Evolutionary conservation across 768 basidiomycete genomes (phyloP).

Genomic region (Hygrophorus pudorinus): DNA sequence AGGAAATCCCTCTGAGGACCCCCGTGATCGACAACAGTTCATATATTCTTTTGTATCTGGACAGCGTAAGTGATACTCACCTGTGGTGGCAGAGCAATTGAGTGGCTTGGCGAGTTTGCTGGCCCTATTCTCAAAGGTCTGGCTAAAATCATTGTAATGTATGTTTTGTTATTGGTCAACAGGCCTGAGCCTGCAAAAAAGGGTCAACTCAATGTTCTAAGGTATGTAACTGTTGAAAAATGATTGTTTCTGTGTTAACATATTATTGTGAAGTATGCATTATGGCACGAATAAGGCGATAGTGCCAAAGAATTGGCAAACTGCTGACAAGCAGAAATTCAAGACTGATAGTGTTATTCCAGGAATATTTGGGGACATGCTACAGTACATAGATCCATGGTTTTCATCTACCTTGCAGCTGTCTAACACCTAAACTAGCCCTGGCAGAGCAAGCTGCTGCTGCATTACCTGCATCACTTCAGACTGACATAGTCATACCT

Average conservation of each 20-base stretch:
- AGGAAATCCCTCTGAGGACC: not conserved
- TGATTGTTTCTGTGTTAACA: not conserved
- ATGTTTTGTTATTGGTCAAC: constrained; percentile 5
- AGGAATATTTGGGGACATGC: constrained; percentile 4
- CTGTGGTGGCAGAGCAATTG: not conserved
- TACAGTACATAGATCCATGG: constrained; percentile 3
- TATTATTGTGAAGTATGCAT: constrained; percentile 3
- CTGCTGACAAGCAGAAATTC: not conserved
- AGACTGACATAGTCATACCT: too few species aligned
- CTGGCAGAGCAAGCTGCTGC: not conserved
- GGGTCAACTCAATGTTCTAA: constrained; percentile 5
- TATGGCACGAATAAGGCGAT: not conserved
- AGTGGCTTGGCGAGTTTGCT: not conserved
- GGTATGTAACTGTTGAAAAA: not conserved
- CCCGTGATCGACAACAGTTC: constrained; percentile 1
- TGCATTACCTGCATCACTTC: not conserved
- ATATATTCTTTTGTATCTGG: not conserved
- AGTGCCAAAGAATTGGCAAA: constrained; percentile 3
- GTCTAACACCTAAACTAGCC: not conserved
- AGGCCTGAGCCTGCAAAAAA: constrained; percentile 3
- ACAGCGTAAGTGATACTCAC: not conserved
- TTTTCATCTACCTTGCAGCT: not conserved
- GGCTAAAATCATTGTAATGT: constrained; percentile 1
- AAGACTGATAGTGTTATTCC: constrained; percentile 2
- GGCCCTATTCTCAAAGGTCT: constrained; percentile 1